phyloP scores from a whole-genome alignment of 768 basidiomycete species.

The Suillus occidentalis region DNA sequence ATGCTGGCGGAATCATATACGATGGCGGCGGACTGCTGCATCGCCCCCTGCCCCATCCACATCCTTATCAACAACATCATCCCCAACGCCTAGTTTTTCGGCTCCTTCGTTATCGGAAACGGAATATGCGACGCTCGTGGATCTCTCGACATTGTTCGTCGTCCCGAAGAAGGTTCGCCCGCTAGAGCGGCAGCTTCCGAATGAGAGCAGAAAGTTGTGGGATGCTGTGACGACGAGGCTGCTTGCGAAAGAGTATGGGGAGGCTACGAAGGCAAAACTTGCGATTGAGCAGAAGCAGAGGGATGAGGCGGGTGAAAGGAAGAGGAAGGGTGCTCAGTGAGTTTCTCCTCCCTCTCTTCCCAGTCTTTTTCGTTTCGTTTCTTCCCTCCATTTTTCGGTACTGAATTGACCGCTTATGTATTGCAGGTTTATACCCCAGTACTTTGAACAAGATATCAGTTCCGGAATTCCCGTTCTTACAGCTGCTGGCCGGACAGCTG shows the following conservation, averaged over 20 bases:
- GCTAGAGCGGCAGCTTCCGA: conserved; percentile 70
- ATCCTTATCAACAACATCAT: conserved; percentile 22
- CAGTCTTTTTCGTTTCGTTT: no score
- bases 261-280: conserved; percentile 91
- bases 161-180: conserved; percentile 87
- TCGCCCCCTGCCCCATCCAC: conserved; percentile 46
- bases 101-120: conserved; percentile 31
- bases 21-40: conserved; percentile 65
- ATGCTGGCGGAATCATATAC: conserved; percentile 80
- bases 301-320: conserved; percentile 85
- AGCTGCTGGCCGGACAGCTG: conserved; percentile 62
- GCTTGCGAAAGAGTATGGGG: conserved; percentile 80
- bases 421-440: conserved; percentile 66
- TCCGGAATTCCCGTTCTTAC: conserved; percentile 72
- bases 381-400: no score
- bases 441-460: conserved; percentile 70
- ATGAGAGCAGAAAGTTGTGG: conserved; percentile 90
- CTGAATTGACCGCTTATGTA: neutral
- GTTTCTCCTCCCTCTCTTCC: conserved; percentile 32
- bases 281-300: conserved; percentile 91
- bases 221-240: conserved; percentile 74
- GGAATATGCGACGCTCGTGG: conserved; percentile 70
- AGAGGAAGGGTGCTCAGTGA: conserved; percentile 75
- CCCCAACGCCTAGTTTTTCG: conserved; percentile 26
- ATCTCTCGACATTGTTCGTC: conserved; percentile 66